Conservation (phyloP, 2,329 filamentous ascomycete genomes). For the Hymenoscyphus albidus region DNA sequence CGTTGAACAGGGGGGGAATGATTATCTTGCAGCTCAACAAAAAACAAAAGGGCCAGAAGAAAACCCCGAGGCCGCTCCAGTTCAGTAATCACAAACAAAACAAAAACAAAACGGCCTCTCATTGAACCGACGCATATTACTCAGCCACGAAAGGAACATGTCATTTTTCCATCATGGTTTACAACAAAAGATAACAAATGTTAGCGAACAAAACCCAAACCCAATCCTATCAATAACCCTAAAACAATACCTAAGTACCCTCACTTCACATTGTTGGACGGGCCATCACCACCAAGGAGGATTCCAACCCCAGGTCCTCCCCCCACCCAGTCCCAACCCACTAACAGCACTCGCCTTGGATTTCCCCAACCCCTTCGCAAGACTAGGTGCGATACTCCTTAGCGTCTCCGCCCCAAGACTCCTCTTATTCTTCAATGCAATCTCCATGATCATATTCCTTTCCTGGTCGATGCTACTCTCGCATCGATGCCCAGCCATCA, state of each 20-base stretch:
- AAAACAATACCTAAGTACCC: neutral
- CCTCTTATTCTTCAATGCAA: conserved; percentile 27
- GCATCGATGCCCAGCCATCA: neutral
- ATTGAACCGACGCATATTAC: neutral
- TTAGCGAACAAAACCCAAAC: neutral
- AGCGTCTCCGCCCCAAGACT: conserved; percentile 26
- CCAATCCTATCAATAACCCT: neutral
- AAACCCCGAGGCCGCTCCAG: neutral
- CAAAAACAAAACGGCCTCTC: neutral
- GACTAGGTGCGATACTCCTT: conserved; percentile 27
- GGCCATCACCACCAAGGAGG: conserved; percentile 20
- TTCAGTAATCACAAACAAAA: conserved; percentile 4
- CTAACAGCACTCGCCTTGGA: conserved; percentile 12
- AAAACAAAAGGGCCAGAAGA: neutral
- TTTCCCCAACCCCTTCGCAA: conserved; percentile 15
- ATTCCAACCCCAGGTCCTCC: conserved; percentile 21
- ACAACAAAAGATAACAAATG: neutral
- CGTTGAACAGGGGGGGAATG: neutral
- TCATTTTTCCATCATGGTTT: neutral
- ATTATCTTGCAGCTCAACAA: conserved; percentile 5
- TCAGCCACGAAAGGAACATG: neutral
- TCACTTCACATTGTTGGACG: neutral
- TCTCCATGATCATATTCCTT: conserved; percentile 22
- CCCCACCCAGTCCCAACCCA: conserved; percentile 17
- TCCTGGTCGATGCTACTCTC: conserved; percentile 16